Conservation (phyloP, 192 early-diverging fungal genomes). For the Linnemannia exigua region DNA sequence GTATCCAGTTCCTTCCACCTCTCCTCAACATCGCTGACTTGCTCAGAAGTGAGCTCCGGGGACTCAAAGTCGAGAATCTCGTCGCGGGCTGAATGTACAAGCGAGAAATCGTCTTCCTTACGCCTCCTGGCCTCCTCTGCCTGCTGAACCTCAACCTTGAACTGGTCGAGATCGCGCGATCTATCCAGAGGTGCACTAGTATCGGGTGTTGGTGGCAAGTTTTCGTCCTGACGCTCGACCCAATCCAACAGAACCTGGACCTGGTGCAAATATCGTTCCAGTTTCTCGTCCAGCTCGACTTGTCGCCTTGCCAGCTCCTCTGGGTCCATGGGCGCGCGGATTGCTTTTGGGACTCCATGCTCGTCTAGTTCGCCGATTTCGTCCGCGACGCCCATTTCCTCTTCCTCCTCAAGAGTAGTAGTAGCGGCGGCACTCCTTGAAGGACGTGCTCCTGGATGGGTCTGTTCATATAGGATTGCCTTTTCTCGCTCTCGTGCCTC, state of each 20-base stretch:
- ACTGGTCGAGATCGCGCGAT: constrained; percentile 34
- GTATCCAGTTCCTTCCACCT: constrained; percentile 36
- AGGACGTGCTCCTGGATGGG: background rate
- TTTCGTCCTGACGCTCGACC: constrained; percentile 16
- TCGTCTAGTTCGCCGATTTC: background rate
- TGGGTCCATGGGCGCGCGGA: constrained; percentile 34
- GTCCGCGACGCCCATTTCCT: background rate
- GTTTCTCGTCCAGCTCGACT: constrained; percentile 31
- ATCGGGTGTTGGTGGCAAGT: constrained; percentile 46
- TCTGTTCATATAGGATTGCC: constrained; percentile 23
- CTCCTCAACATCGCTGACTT: constrained; percentile 33
- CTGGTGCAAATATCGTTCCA: constrained; percentile 12
- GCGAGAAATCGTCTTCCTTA: constrained; percentile 19
- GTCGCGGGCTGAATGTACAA: constrained; percentile 29
- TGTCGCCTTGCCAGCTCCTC: constrained; percentile 39
- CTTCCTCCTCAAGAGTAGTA: background rate
- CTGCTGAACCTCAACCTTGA: constrained; percentile 22
- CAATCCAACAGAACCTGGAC: constrained; percentile 11
- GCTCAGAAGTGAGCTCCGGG: constrained; percentile 38
- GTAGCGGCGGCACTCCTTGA: background rate
- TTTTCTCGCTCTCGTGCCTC: constrained; percentile 50
- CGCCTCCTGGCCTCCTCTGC: constrained; percentile 4
- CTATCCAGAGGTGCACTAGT: constrained; percentile 19
- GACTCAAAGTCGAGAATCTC: constrained; percentile 46
- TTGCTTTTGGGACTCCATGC: background rate